Evolutionary conservation across 2,329 filamentous ascomycete species (phyloP).

Genomic region (Aplosporella prunicola): DNA sequence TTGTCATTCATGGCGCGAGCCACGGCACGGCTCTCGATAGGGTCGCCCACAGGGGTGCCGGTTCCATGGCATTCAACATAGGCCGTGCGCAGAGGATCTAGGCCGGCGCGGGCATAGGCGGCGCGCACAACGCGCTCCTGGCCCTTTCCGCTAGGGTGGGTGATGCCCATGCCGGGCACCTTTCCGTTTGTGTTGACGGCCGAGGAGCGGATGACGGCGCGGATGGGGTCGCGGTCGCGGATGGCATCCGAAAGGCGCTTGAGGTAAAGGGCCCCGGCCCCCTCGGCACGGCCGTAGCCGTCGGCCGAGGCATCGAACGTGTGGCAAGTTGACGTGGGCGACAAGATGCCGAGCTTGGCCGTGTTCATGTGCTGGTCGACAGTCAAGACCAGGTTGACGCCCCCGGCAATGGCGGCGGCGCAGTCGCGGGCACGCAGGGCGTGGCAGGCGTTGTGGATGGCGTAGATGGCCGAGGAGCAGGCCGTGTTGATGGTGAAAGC

Average conservation of each 20-base stretch:
- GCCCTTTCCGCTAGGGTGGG: conserved; percentile 45
- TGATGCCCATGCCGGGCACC: conserved; percentile 43
- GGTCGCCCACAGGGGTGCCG: conserved; percentile 46
- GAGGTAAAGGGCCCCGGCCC: conserved; percentile 47
- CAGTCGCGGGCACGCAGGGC: conserved; percentile 12
- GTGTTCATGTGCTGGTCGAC: conserved; percentile 14
- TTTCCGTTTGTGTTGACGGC: conserved; percentile 44
- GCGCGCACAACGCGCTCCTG: conserved; percentile 27
- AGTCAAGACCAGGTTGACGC: conserved; percentile 4
- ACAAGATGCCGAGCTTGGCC: conserved; percentile 16
- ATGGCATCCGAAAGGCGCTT: conserved; percentile 51
- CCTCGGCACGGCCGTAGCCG: conserved; percentile 57
- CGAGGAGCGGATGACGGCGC: conserved; percentile 33
- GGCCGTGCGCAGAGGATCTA: conserved; percentile 14
- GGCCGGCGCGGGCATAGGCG: conserved; percentile 28
- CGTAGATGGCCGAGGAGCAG: conserved; percentile 20
- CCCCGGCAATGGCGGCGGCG: conserved; percentile 11
- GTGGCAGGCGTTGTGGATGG: conserved; percentile 23
- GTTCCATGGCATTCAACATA: conserved; percentile 40
- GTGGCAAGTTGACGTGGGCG: too few species aligned
- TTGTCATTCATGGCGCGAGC: not conserved
- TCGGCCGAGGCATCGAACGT: conserved; percentile 45
- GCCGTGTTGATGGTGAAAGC: conserved; percentile 24
- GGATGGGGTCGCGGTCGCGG: conserved; percentile 44
- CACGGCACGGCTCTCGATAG: conserved; percentile 18